Evolutionary conservation across 805 yeast genomes (phyloP).

Genomic region (Clavispora fructus): DNA sequence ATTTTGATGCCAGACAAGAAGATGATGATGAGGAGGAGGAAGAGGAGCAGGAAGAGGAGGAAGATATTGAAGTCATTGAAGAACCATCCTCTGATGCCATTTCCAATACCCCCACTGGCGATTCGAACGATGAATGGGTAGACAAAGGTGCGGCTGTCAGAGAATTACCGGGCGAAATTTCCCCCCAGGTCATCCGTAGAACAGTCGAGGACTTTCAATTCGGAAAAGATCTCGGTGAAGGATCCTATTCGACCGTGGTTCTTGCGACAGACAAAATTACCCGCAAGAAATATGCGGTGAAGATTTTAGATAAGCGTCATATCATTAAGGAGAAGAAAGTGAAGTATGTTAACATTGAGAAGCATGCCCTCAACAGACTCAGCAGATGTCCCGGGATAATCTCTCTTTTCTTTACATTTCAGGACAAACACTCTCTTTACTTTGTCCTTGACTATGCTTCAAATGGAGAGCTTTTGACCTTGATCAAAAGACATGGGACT

Average conservation of each 20-base stretch:
- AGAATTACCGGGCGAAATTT: conserved; percentile 6
- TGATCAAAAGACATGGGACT: conserved; percentile 66
- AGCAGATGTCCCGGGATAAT: conserved; percentile 59
- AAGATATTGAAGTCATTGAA: not conserved
- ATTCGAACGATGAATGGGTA: conserved; percentile 21
- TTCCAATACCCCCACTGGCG: not conserved
- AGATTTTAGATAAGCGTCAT: conserved; percentile 70
- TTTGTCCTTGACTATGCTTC: conserved; percentile 76
- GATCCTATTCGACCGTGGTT: conserved; percentile 42
- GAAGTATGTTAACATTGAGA: conserved; percentile 78
- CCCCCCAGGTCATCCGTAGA: conserved; percentile 26
- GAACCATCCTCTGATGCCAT: not conserved
- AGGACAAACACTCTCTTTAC: conserved; percentile 67
- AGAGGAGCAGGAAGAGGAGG: not conserved
- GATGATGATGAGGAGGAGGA: not conserved
- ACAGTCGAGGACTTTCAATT: conserved; percentile 38
- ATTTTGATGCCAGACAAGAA: conserved; percentile 1
- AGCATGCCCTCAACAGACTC: conserved; percentile 69
- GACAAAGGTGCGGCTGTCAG: conserved; percentile 31
- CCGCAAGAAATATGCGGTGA: conserved; percentile 64
- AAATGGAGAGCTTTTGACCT: conserved; percentile 66
- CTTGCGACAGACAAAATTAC: conserved; percentile 47
- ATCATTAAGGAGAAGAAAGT: conserved; percentile 78
- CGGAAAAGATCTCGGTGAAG: conserved; percentile 40
- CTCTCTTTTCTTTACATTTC: conserved; percentile 71